A percentile compares a stretch with the other conserved stretches of the same genome.
phyloP scores from a whole-genome alignment of 169 alveolate species.

The Amoebophrya sp. region DNA sequence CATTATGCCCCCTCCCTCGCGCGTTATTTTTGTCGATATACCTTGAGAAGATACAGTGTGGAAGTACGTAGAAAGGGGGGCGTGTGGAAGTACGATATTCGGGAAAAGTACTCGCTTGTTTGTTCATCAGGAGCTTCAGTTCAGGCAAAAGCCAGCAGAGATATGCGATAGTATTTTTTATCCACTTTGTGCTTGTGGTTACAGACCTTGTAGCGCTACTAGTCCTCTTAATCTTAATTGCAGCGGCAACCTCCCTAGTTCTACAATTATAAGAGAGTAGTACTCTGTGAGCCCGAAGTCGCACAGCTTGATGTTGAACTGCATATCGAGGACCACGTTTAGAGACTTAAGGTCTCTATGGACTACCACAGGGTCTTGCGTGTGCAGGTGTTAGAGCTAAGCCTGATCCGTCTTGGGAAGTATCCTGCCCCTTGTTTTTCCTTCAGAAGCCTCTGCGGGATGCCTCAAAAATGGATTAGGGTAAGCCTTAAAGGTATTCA shows the following conservation, averaged over 20 bases:
- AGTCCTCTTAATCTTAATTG: background rate
- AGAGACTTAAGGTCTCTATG: conserved; percentile 31
- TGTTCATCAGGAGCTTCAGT: background rate
- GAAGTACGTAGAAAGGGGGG: background rate
- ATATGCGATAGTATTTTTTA: background rate
- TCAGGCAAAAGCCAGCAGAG: background rate
- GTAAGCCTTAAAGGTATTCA: conserved; percentile 13
- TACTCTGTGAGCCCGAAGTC: conserved; percentile 35
- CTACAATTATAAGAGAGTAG: too few species aligned
- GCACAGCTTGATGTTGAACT: conserved; percentile 28
- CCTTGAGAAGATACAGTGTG: background rate
- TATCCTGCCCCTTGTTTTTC: too few species aligned
- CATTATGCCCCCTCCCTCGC: background rate
- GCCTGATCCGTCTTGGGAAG: too few species aligned
- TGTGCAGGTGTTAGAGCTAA: too few species aligned
- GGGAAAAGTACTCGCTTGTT: background rate
- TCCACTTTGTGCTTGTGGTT: background rate
- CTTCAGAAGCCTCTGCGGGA: too few species aligned
- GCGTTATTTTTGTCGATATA: background rate
- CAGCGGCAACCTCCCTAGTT: too few species aligned
- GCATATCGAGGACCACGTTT: conserved; percentile 28
- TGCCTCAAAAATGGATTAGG: too few species aligned
- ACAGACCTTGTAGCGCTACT: background rate
- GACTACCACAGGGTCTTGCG: conserved; percentile 25
- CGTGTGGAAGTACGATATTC: background rate